Evolutionary conservation across 805 yeast species (phyloP), one percentile per base, ranked within the genome.

Genomic region (Lipomyces yamanashiensis): DNA sequence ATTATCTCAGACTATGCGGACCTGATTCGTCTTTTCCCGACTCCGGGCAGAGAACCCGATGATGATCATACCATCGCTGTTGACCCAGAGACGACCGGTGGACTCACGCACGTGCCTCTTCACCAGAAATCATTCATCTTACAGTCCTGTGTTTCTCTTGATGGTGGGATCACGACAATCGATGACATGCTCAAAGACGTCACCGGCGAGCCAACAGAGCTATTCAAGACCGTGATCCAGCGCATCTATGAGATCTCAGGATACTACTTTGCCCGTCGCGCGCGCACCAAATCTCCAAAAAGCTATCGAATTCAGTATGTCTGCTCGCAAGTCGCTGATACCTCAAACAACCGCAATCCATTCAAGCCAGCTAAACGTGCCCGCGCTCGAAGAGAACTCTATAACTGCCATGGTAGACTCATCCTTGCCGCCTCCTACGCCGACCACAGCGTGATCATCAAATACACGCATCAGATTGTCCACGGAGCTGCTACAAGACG

Each of bases 181-280:
- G 78, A 84, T 33, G 82, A 83, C 56, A 88, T 87, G 92, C 85
- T 89, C 40, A 73, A 78, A 34, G 80, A 77, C 60, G 86, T 88
- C 59, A 19, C 28, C 44, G 61, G 50, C 12, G 68, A 64, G 50
- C 68, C 68, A 2, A 59, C 63, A 6, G 68, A 61, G 48, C 49
- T 64, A 10, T 64, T 64, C 53, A 44, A 50, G 40, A 12, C 37
- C 10, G 55, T 64, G 19, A 55, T 58, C 9, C 64, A 64, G 45
- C 44, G 58, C 7, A 62, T 64, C 17, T 64, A 54, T 37, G 61
- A 64, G 7, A 39, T 62, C 23, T 39, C 62, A 1, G 68, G 68
- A 6, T 64, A 41, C 37, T 64, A 62, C 40, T 64, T 64, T 62
- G 65, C 68, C 19, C 60, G 68, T 15, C 57, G 68, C 23, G 63